Evolutionary conservation across 495 filamentous ascomycete genomes (phyloP).

Genomic region (Elasticomyces elasticus): DNA sequence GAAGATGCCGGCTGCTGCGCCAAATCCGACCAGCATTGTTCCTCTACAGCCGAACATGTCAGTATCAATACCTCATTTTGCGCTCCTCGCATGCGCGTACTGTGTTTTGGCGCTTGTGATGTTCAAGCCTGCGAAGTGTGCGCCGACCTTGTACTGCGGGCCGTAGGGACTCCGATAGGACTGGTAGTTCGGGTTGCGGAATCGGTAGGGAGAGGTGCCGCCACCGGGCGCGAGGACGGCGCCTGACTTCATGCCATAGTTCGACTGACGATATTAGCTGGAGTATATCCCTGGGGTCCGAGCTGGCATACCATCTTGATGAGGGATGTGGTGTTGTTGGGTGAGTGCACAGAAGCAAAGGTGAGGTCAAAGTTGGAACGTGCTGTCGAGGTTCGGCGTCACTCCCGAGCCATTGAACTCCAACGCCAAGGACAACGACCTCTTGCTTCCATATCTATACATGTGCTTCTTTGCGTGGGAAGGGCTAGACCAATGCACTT

Average conservation of each 20-base stretch:
- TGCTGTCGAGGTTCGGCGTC: not conserved
- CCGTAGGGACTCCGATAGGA: slow-evolving; percentile 26
- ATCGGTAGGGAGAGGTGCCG: not conserved
- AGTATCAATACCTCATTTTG: not conserved
- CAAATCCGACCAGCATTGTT: slow-evolving; percentile 46
- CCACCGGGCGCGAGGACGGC: not conserved
- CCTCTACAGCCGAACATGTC: slow-evolving; percentile 35
- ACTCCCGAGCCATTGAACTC: not conserved
- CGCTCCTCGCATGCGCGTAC: slow-evolving; percentile 6
- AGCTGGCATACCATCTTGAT: not conserved
- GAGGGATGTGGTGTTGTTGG: not conserved
- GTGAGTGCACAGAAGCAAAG: not conserved
- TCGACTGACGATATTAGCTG: not conserved
- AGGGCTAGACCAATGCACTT: not conserved
- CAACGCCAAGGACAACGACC: not conserved
- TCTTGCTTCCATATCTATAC: not conserved
- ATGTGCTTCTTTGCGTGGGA: not conserved
- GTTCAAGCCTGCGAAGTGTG: slow-evolving; percentile 19
- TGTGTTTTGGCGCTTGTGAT: not conserved
- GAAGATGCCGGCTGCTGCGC: slow-evolving; percentile 49
- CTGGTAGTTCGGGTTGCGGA: slow-evolving; percentile 16
- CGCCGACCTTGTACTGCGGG: slow-evolving; percentile 24
- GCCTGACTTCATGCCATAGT: slow-evolving; percentile 1
- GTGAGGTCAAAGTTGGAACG: not conserved
- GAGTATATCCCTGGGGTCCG: not conserved